A percentile compares a stretch with the other conserved stretches of the same genome.
Evolutionary conservation across 345 rosid genomes (phyloP).

Genomic region (Triadica sebifera): DNA sequence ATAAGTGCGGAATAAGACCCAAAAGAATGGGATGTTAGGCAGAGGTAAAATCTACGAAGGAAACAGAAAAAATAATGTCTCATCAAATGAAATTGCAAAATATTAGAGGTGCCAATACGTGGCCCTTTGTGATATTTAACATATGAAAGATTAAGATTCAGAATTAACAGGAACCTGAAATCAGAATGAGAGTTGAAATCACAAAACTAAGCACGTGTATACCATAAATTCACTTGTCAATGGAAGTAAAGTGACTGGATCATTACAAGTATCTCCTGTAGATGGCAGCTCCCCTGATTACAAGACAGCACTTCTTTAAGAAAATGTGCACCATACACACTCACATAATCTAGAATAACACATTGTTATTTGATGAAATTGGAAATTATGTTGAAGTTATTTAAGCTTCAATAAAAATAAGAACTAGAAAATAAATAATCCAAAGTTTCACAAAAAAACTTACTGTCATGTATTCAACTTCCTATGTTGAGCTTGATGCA

Average conservation of each 20-base stretch:
- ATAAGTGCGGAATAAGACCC: constrained; percentile 86
- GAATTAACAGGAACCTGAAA: not conserved
- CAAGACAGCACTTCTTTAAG: constrained; percentile 19
- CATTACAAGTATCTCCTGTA: constrained; percentile 75
- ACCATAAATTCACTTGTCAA: constrained; percentile 69
- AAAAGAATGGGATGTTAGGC: constrained; percentile 88
- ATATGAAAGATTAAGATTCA: not conserved
- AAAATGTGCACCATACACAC: not conserved
- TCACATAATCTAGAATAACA: not conserved
- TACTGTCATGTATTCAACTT: too few relatives aligned
- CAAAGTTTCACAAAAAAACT: not conserved
- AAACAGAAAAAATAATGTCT: constrained; percentile 11
- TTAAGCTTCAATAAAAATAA: not conserved
- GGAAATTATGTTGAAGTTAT: too few relatives aligned
- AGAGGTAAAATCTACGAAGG: constrained; percentile 65
- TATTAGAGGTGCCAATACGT: not conserved
- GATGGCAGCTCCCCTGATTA: constrained; percentile 64
- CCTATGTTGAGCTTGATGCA: too few relatives aligned
- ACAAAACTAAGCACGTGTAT: constrained; percentile 34
- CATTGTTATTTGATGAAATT: too few relatives aligned
- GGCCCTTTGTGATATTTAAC: not conserved
- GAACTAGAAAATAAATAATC: not conserved
- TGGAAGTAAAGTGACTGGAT: constrained; percentile 80
- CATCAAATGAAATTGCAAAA: not conserved
- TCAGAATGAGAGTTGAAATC: constrained; percentile 4